Conservation (phyloP, 306 rosid species). For the Calophaca sinica region DNA sequence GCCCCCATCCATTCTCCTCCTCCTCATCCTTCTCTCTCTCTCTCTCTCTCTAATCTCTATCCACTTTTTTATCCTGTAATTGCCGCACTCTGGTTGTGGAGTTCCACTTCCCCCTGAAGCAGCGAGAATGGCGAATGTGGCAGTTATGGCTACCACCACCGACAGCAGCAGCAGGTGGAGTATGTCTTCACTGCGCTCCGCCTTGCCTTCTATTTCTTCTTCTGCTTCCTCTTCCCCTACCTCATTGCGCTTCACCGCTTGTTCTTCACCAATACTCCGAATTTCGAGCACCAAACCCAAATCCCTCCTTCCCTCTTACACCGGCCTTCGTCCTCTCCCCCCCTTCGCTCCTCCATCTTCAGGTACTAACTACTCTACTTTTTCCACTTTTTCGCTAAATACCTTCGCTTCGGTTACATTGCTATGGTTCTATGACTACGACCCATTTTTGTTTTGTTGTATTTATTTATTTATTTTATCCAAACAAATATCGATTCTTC, state of each 20-base stretch:
- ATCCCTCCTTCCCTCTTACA: constrained; percentile 55
- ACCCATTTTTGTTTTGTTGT: too few species aligned
- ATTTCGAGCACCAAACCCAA: constrained; percentile 50
- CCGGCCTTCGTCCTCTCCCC: constrained; percentile 66
- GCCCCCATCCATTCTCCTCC: not conserved
- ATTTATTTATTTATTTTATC: too few species aligned
- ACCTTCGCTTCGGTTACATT: not conserved
- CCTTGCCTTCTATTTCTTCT: constrained; percentile 55
- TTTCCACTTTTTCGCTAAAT: too few species aligned
- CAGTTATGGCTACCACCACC: constrained; percentile 46
- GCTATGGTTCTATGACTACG: too few species aligned
- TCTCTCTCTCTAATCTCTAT: not conserved
- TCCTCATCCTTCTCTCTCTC: too few species aligned
- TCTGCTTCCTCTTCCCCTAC: constrained; percentile 41
- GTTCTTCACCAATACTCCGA: constrained; percentile 37
- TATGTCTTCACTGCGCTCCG: constrained; percentile 67
- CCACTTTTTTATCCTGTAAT: constrained; percentile 22
- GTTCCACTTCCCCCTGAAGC: not conserved
- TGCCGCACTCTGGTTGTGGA: not conserved
- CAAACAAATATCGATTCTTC: not conserved
- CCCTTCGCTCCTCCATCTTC: constrained; percentile 53
- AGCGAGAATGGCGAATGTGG: constrained; percentile 45
- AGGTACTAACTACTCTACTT: constrained; percentile 49
- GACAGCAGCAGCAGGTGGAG: constrained; percentile 59
- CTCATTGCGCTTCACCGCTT: constrained; percentile 46